A percentile compares a stretch with the other conserved stretches of the same genome.
phyloP scores from a whole-genome alignment of 495 filamentous ascomycete species.

The Rusavskia elegans region DNA sequence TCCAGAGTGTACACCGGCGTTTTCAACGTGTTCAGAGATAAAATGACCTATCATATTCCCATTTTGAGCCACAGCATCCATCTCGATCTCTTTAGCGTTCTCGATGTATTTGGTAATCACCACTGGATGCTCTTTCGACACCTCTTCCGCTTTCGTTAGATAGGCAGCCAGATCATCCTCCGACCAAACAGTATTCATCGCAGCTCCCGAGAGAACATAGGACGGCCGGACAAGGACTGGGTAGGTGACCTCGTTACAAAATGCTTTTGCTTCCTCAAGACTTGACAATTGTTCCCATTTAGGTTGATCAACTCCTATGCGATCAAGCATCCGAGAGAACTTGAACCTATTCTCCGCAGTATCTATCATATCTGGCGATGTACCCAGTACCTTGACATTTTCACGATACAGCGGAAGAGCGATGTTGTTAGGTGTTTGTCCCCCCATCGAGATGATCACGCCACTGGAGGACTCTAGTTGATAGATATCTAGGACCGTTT shows the following conservation, averaged over 20 bases:
- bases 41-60: slow-evolving; percentile 86
- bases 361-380: slow-evolving; percentile 97
- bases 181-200: slow-evolving; percentile 98
- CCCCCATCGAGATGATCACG: slow-evolving; percentile 96
- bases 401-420: slow-evolving; percentile 74
- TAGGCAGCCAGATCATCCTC: slow-evolving; percentile 81
- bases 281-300: slow-evolving; percentile 96
- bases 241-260: slow-evolving; percentile 79
- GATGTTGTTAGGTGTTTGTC: slow-evolving; percentile 97
- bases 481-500: slow-evolving; percentile 92
- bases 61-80: slow-evolving; percentile 81
- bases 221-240: slow-evolving; percentile 88
- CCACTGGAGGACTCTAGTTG: slow-evolving; percentile 74
- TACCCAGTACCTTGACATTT: slow-evolving; percentile 84
- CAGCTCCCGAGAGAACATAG: slow-evolving; percentile 95
- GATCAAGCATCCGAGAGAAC: slow-evolving; percentile 93
- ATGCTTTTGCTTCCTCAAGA: slow-evolving; percentile 67
- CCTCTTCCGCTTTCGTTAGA: slow-evolving; percentile 73
- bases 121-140: slow-evolving; percentile 96
- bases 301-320: slow-evolving; percentile 88
- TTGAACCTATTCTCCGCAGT: slow-evolving; percentile 96
- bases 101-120: slow-evolving; percentile 99
- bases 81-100: slow-evolving; percentile 92
- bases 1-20: slow-evolving; percentile 95
- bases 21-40: slow-evolving; percentile 92